A percentile compares a stretch with the other conserved stretches of the same genome.
phyloP scores from a whole-genome alignment of 108 stramenopile genomes.

The Skeletonema costatum region DNA sequence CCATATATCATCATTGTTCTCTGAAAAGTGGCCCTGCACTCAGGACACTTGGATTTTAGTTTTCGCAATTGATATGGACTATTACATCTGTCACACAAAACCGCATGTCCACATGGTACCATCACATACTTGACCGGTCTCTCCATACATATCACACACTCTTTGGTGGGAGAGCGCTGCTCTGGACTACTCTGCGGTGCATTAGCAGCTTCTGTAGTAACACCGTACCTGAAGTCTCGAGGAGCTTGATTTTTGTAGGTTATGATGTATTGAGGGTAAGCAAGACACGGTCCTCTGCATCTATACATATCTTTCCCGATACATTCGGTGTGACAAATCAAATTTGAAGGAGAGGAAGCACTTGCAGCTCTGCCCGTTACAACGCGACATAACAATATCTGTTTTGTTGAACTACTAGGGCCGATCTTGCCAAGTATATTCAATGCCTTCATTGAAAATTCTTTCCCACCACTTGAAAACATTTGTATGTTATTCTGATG shows the following conservation, averaged over 20 bases:
- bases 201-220: background rate
- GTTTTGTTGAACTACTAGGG: background rate
- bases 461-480: slow-evolving; percentile 8
- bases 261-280: slow-evolving; percentile 45
- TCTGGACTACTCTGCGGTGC: background rate
- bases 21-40: slow-evolving; percentile 27
- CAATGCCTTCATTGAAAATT: slow-evolving; percentile 13
- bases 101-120: slow-evolving; percentile 51
- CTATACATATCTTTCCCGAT: slow-evolving; percentile 9
- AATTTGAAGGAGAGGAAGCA: background rate
- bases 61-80: slow-evolving; percentile 12
- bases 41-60: slow-evolving; percentile 36
- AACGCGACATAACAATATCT: slow-evolving; percentile 38
- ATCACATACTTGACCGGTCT: slow-evolving; percentile 23
- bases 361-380: slow-evolving; percentile 24
- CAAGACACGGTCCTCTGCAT: slow-evolving; percentile 21
- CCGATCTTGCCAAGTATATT: slow-evolving; percentile 3
- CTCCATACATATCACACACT: slow-evolving; percentile 45
- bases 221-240: background rate
- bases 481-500: background rate
- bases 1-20: slow-evolving; percentile 25
- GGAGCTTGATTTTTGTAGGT: slow-evolving; percentile 17
- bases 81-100: slow-evolving; percentile 33
- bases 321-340: slow-evolving; percentile 11
- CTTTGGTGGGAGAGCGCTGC: slow-evolving; percentile 21